Evolutionary conservation across 257 asterid genomes (phyloP).

Genomic region (Solanum appendiculatum): DNA sequence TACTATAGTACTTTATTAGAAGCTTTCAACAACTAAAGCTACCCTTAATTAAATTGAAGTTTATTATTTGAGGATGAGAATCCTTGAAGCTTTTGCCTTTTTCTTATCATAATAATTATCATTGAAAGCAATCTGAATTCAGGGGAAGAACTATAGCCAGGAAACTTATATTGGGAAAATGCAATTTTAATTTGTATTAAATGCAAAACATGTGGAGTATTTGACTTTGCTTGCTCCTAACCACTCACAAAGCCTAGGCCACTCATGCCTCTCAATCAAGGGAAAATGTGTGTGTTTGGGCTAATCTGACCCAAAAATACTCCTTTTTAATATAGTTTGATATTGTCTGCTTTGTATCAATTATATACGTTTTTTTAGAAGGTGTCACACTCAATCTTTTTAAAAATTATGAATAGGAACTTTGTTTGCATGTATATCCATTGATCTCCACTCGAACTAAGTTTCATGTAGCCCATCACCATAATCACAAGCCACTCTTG

Average conservation of each 20-base stretch:
- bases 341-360: neutral
- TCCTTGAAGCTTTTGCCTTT: neutral
- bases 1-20: neutral
- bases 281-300: neutral
- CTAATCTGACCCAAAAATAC: neutral
- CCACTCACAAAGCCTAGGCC: neutral
- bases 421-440: neutral
- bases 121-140: neutral
- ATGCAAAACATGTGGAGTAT: constrained; percentile 1
- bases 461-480: neutral
- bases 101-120: neutral
- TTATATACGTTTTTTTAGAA: neutral
- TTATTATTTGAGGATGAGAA: neutral
- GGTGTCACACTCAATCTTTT: neutral
- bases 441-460: neutral
- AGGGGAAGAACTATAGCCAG: neutral
- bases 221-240: neutral
- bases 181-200: neutral
- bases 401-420: neutral
- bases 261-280: neutral
- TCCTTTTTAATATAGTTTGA: neutral
- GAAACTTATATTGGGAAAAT: neutral
- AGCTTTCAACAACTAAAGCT: neutral
- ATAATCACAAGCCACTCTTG: too few relatives aligned
- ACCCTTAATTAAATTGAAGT: neutral